Base-by-base conservation (phyloP, 306 rosid species). In the Pyrus communis region DNA sequence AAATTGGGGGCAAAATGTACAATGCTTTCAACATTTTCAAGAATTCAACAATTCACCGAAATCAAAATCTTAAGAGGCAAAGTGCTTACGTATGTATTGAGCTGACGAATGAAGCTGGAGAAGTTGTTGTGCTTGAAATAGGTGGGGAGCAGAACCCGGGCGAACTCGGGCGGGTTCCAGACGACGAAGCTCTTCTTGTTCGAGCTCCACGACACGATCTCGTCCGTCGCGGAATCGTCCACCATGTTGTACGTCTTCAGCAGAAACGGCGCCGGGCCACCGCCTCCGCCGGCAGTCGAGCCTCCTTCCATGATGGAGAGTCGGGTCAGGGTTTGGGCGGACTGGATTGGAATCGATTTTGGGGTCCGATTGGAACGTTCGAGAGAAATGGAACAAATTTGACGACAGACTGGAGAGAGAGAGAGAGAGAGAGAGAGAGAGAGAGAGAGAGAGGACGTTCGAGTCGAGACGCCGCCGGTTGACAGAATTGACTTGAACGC, bases 41-140 rank as follows among this genome's bases (percentile, higher is more conserved):
- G 25, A 40, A 14, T 23, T n/a, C 13, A 54, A 74, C 43, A 68
- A 64, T 35, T 52, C 5, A n/a, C 38, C 45, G 7, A 62, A 60
- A 2, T 18, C 18, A 46, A 67, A 63, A 17, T 7, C 11, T 27
- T 22, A 8, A 4, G 70, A 75, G 49, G 22, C 49, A 11, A 11
- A 11, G 19, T 69, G 75, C 95, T 86, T 43, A 95, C 99, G 68
- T 95, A 95, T 74, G 99, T 95, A 77, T 95, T 95, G 57, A 95
- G 97, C 88, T 95, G 99, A 46, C 99, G 97, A 75, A 95, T 86
- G 89, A 95, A 95, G 92, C 97, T 92, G 76, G 99, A 95, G 89
- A 95, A 95, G 81, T 95, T 95, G 82, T 83, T 95, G 78, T 95
- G 99, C 87, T 95, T 95, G 91, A 95, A 95, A 80, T 81, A 92